These are phyloP conservation scores for Kodamaea sp. DNA, from an alignment of 1,139 yeast genomes.

Conservation along the genomic window DNA sequence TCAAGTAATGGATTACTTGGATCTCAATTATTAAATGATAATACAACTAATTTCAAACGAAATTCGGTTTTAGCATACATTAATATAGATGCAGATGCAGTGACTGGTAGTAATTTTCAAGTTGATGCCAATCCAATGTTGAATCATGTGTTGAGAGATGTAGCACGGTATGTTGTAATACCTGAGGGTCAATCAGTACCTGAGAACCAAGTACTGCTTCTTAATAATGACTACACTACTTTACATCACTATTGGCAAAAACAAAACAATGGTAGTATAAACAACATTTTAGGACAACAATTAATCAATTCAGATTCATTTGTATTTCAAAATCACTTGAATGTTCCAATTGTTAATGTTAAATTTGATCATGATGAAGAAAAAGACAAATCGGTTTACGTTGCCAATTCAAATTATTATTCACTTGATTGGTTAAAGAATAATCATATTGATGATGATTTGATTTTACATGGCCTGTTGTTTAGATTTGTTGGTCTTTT, in stretches of 20 bases:
- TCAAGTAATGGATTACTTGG: constrained; percentile 35
- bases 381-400: constrained; percentile 25
- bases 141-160: constrained; percentile 29
- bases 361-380: constrained; percentile 32
- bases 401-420: constrained; percentile 39
- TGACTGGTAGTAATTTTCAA: constrained; percentile 37
- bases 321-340: constrained; percentile 33
- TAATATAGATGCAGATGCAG: constrained; percentile 39
- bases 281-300: constrained; percentile 29
- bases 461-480: constrained; percentile 36
- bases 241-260: constrained; percentile 36
- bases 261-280: constrained; percentile 32
- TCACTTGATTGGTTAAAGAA: constrained; percentile 33
- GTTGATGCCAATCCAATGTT: constrained; percentile 39
- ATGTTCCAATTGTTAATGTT: constrained; percentile 34
- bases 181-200: constrained; percentile 29
- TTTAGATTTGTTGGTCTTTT: constrained; percentile 38
- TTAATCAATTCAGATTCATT: constrained; percentile 27
- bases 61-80: constrained; percentile 30
- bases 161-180: constrained; percentile 34
- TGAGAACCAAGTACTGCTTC: no score
- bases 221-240: constrained; percentile 24
- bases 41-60: constrained; percentile 14
- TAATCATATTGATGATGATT: constrained; percentile 27
- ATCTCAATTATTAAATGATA: constrained; percentile 24